These are phyloP conservation scores for Zygnema circumcarinatum DNA, from an alignment of 139 green algal genomes.

Conservation along the genomic window DNA sequence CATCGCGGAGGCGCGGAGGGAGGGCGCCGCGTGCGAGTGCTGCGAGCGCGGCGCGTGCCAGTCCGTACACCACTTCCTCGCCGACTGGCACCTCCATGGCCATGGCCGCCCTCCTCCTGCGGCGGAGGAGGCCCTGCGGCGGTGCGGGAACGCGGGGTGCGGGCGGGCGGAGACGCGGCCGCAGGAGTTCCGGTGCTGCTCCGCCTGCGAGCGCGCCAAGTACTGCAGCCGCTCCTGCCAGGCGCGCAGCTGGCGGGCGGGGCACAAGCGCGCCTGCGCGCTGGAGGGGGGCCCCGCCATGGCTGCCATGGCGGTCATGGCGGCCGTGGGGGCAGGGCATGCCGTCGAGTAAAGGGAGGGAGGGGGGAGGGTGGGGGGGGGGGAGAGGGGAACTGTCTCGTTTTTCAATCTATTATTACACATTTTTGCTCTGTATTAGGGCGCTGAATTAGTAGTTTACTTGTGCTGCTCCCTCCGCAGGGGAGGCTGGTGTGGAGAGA, in stretches of 20 bases:
- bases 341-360: too few relatives aligned
- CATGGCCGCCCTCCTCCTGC: slow-evolving; percentile 35
- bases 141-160: slow-evolving; percentile 47
- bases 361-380: not conserved
- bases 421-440: not conserved
- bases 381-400: not conserved
- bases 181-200: slow-evolving; percentile 60
- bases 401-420: not conserved
- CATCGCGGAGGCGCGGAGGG: not conserved
- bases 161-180: slow-evolving; percentile 51
- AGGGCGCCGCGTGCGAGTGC: not conserved
- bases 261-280: slow-evolving; percentile 54
- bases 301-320: too few relatives aligned
- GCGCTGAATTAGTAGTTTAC: too few relatives aligned
- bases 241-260: slow-evolving; percentile 35
- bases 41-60: not conserved
- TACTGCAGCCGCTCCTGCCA: slow-evolving; percentile 57
- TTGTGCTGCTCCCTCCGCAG: too few relatives aligned
- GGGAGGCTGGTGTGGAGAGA: not conserved
- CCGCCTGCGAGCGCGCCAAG: slow-evolving; percentile 39
- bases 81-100: slow-evolving; percentile 16
- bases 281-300: not conserved
- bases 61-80: slow-evolving; percentile 24
- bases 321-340: not conserved
- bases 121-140: slow-evolving; percentile 34